Evolutionary conservation across 305 asterid species (phyloP).

Genomic region (Fraxinus floribunda): DNA sequence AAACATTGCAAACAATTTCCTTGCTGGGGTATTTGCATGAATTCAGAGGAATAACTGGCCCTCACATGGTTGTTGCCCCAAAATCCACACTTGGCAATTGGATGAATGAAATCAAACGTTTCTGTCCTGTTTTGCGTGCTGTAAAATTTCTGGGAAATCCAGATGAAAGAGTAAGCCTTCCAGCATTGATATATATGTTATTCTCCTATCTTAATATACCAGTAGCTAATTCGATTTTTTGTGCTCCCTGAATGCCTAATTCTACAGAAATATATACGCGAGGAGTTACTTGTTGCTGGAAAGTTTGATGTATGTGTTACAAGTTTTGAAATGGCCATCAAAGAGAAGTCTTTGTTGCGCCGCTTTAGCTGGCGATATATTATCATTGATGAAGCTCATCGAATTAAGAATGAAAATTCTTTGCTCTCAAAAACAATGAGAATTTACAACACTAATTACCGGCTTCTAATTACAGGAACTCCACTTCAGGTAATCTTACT

Average conservation of each 20-base stretch:
- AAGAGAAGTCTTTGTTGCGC: constrained; percentile 82
- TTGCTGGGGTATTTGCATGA: constrained; percentile 92
- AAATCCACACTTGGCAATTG: constrained; percentile 99
- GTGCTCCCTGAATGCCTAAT: constrained; percentile 16
- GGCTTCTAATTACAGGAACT: constrained; percentile 95
- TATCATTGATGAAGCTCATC: constrained; percentile 97
- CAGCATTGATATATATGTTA: constrained; percentile 1
- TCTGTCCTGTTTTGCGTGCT: constrained; percentile 90
- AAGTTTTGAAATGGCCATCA: constrained; percentile 98
- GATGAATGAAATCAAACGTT: constrained; percentile 99
- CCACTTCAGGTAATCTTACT: constrained; percentile 79
- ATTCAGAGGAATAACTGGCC: constrained; percentile 97
- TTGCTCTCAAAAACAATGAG: constrained; percentile 97
- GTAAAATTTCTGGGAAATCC: constrained; percentile 97
- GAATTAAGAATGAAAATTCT: constrained; percentile 96
- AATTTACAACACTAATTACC: constrained; percentile 77
- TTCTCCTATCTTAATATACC: constrained; percentile 13
- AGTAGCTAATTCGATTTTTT: constrained; percentile 12
- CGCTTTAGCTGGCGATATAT: constrained; percentile 98
- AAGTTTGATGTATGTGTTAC: constrained; percentile 97
- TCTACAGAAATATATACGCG: constrained; percentile 77
- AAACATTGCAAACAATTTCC: constrained; percentile 96
- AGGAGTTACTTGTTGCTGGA: constrained; percentile 94
- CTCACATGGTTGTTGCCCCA: constrained; percentile 99
- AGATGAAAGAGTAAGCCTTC: constrained; percentile 83